Percentiles rank a stretch among this genome's conserved stretches.
Evolutionary conservation across 768 basidiomycete genomes (phyloP).

Genomic region (Megacollybia marginata): DNA sequence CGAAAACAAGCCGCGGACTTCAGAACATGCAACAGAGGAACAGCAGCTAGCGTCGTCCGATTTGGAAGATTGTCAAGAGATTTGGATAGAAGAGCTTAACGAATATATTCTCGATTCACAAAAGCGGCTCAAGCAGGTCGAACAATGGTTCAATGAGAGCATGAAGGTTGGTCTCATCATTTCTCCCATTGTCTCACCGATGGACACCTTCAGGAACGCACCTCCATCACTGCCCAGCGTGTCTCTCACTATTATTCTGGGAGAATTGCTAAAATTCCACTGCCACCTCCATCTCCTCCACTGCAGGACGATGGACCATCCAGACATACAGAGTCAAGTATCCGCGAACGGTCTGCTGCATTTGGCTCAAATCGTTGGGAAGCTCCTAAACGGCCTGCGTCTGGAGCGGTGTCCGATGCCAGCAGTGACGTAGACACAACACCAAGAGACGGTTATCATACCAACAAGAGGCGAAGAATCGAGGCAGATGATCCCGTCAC

Average conservation of each 20-base stretch:
- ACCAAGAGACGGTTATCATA: constrained; percentile 29
- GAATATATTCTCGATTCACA: constrained; percentile 68
- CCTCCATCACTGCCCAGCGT: constrained; percentile 50
- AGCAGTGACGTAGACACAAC: constrained; percentile 49
- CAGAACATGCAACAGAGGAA: constrained; percentile 29
- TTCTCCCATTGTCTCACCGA: not conserved
- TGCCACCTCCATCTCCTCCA: constrained; percentile 25
- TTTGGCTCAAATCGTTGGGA: not conserved
- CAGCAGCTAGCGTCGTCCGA: constrained; percentile 60
- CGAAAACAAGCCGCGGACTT: constrained; percentile 8
- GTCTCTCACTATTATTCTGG: constrained; percentile 53
- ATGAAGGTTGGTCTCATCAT: constrained; percentile 40
- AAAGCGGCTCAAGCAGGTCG: constrained; percentile 65
- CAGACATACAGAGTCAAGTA: not conserved
- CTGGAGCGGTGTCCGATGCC: constrained; percentile 44
- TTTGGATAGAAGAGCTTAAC: constrained; percentile 66
- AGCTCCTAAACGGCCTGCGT: constrained; percentile 39
- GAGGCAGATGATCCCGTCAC: constrained; percentile 22
- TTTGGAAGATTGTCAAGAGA: constrained; percentile 71
- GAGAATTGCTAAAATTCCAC: constrained; percentile 39
- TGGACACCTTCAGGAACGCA: constrained; percentile 54
- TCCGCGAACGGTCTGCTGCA: not conserved
- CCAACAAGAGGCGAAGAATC: constrained; percentile 57
- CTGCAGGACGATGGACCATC: not conserved
- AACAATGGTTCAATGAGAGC: constrained; percentile 65